Evolutionary conservation across 331 rosid genomes (phyloP), one percentile per base, ranked within the genome.

Genomic region (Saraca asoca): DNA sequence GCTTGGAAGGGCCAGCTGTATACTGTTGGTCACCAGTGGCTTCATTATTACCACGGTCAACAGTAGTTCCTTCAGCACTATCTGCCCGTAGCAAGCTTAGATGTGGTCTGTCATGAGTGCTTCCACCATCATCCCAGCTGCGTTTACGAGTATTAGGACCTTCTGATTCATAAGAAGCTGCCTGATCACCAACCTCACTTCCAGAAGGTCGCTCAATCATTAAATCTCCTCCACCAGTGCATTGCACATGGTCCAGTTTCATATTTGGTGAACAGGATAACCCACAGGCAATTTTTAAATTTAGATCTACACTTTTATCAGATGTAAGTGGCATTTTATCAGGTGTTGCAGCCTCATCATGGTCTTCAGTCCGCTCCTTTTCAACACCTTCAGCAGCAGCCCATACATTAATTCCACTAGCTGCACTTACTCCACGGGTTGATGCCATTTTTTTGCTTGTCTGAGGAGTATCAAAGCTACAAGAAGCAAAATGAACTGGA

Each of bases 401-500:
- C 96, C 97, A 90, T 61, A 93, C 97, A 80, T 86, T 93, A 67
- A 93, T 83, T 66, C 96, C 98, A 71, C 99, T 94, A 42, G 99
- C 96, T 60, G 99, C 99, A 85, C 97, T 94, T 71, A 78, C 82
- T 63, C 99, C 99, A 38, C 88, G 89, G 42, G 89, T 94, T 83
- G 91, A 78, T 42, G 92, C 88, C 90, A 90, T 71, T 82, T 94
- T 94, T 77, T 90, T 94, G 85, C 92, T 90, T 7, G 87, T 70
- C 70, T 88, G 95, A 72, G 96, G 96, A 66, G 91, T 81, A 74
- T 83, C 97, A 64, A 80, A 72, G 58, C 78, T 85, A 74, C 86
- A 86, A 9, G 96, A 76, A 17, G 95, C 63, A 79, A 88, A 79
- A 76, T 82, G 92, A 31, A 87, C 82, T 46, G 99, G 99, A 51